phyloP scores from a whole-genome alignment of 2,329 filamentous ascomycete species.

The Penicillium sp. region DNA sequence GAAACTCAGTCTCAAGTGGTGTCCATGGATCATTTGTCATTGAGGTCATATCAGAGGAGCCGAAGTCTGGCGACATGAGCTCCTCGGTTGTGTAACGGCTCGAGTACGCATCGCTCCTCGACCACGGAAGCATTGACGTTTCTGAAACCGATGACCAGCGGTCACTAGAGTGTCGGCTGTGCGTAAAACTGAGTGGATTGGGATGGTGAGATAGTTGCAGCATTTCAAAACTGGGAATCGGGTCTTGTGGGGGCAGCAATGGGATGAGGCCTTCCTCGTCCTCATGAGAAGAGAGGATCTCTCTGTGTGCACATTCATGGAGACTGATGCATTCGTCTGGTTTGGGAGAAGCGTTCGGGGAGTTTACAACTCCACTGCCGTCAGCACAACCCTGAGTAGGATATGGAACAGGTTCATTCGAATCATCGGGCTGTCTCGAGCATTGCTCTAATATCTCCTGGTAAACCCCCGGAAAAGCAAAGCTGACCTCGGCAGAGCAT shows the following conservation, averaged over 20 bases:
- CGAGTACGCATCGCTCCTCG: constrained; percentile 2
- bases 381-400: no score
- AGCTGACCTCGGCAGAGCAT: constrained; percentile 13
- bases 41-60: constrained; percentile 6
- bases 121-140: background rate
- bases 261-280: background rate
- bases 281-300: background rate
- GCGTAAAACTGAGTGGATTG: background rate
- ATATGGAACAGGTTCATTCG: background rate
- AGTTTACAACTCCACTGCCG: background rate
- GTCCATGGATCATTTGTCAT: constrained; percentile 19
- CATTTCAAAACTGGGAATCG: background rate
- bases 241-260: background rate
- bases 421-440: background rate
- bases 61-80: constrained; percentile 14
- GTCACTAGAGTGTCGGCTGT: background rate
- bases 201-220: background rate
- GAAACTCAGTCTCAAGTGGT: constrained; percentile 19
- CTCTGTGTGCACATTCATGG: background rate
- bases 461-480: constrained; percentile 22
- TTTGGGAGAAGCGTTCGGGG: background rate
- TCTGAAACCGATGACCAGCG: background rate
- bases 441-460: constrained; percentile 20
- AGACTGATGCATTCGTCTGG: background rate
- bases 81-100: constrained; percentile 12